Evolutionary conservation across 2,329 filamentous ascomycete species (phyloP).

Genomic region (Beauveria caledonica): DNA sequence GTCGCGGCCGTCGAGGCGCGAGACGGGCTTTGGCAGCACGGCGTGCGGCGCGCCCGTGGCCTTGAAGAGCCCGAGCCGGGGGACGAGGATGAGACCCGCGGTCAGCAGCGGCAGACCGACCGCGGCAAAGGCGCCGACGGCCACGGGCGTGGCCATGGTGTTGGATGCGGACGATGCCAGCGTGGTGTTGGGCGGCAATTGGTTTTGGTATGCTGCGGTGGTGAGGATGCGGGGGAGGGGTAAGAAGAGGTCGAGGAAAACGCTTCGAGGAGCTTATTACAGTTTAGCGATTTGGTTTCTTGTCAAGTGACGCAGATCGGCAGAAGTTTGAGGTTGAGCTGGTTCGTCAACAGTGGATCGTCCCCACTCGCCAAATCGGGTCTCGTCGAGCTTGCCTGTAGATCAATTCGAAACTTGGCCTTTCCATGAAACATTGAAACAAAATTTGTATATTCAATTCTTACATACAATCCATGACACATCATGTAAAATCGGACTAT

Average conservation of each 20-base stretch:
- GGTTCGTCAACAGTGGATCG: slow-evolving; percentile 5
- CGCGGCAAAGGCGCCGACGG: background rate
- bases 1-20: slow-evolving; percentile 10
- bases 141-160: slow-evolving; percentile 4
- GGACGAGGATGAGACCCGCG: slow-evolving; percentile 3
- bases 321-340: slow-evolving; percentile 1
- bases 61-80: background rate
- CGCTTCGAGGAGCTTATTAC: background rate
- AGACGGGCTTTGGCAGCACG: slow-evolving; percentile 10
- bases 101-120: slow-evolving; percentile 7
- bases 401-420: background rate
- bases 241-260: background rate
- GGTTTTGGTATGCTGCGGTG: background rate
- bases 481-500: background rate
- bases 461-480: background rate
- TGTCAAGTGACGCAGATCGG: slow-evolving; percentile 2
- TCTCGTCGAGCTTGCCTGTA: background rate
- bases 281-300: too few species aligned
- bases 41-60: slow-evolving; percentile 7
- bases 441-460: background rate
- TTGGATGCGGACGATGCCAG: background rate
- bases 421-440: background rate
- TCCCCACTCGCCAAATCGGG: slow-evolving; percentile 3
- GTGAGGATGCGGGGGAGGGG: background rate
- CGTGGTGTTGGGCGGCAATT: background rate